Base-by-base conservation (phyloP, 2,329 filamentous ascomycete species). In the Trichoderma cornu-damae region DNA sequence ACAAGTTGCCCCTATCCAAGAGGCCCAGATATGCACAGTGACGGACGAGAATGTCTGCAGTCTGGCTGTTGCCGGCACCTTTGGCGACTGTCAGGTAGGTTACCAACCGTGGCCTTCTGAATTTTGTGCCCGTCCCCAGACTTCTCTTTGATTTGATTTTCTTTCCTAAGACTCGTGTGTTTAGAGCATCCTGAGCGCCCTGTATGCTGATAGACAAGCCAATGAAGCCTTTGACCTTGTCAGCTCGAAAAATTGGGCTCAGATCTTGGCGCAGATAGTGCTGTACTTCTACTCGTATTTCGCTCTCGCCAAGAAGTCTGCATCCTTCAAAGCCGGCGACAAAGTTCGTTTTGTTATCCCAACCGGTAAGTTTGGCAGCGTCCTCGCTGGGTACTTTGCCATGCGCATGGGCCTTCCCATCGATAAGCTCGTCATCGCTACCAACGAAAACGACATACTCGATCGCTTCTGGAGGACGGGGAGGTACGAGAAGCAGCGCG, bases 211-310 rank as follows among this genome's bases (percentile, higher is more conserved):
- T 66, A 79, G 87, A 2, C 85, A 91, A 56, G 88, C 89, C 70
- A 97, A 97, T 78, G 77, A 81, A 64, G 85, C 83, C 2, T 84
- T 93, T 68, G 90, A 90, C 64, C 86, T 97, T 42, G 90, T 97
- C 64, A 97, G 97, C 78, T 94, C 89, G 44, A 97, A 97, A 76
- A 97, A 97, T 77, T 96, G 88, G 83, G 89, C 92, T 2, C 83
- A 94, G 65, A 97, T 99, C 65, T 82, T 99, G 35, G 93, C 94
- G 11, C 94, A 99, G 76, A 96, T 96, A 62, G 90, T 90, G 60
- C 97, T 96, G 81, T 99, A 96, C 79, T 96, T 96, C 78, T 81
- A 94, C 73, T 86, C 94, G 11, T 97, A 97, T 79, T 96, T 96
- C 75, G 77, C 86, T 12, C 84, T 99, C 32, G 80, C 79, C 60